Percentiles rank a stretch among this genome's conserved stretches.
Evolutionary conservation across 2,329 filamentous ascomycete genomes (phyloP).

Genomic region (Hirsutella thompsonii): DNA sequence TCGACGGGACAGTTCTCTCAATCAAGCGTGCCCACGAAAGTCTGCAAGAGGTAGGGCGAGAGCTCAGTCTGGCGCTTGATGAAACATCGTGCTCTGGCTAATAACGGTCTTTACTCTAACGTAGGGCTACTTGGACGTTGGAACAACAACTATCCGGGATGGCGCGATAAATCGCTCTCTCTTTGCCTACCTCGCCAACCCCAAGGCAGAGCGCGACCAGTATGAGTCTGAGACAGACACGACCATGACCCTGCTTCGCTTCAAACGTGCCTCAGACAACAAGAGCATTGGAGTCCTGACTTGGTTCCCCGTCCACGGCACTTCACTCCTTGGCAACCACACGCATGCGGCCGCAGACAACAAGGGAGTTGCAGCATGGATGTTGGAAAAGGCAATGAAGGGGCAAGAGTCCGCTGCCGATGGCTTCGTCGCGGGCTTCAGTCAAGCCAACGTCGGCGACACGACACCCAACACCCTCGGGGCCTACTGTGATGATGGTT

Average conservation of each 20-base stretch:
- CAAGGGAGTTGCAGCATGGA: conserved; percentile 80
- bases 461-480: conserved; percentile 80
- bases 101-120: not conserved
- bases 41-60: conserved; percentile 27
- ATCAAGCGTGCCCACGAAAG: conserved; percentile 62
- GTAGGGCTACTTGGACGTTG: conserved; percentile 56
- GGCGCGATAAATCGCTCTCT: conserved; percentile 84
- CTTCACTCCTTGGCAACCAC: conserved; percentile 83
- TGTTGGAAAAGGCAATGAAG: conserved; percentile 62
- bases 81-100: no score
- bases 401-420: conserved; percentile 41
- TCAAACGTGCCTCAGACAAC: conserved; percentile 59
- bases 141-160: conserved; percentile 54
- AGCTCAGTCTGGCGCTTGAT: no score
- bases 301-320: conserved; percentile 89
- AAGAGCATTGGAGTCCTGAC: conserved; percentile 73
- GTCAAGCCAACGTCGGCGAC: conserved; percentile 83
- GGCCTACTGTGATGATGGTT: conserved; percentile 80
- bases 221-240: conserved; percentile 47
- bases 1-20: conserved; percentile 71
- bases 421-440: conserved; percentile 81
- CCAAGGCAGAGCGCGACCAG: conserved; percentile 55
- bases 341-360: conserved; percentile 90
- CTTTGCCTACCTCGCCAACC: conserved; percentile 80
- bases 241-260: conserved; percentile 63